Percentiles rank a stretch among this genome's conserved stretches.
phyloP scores from a whole-genome alignment of 345 rosid species.

The Moricandia arvensis region DNA sequence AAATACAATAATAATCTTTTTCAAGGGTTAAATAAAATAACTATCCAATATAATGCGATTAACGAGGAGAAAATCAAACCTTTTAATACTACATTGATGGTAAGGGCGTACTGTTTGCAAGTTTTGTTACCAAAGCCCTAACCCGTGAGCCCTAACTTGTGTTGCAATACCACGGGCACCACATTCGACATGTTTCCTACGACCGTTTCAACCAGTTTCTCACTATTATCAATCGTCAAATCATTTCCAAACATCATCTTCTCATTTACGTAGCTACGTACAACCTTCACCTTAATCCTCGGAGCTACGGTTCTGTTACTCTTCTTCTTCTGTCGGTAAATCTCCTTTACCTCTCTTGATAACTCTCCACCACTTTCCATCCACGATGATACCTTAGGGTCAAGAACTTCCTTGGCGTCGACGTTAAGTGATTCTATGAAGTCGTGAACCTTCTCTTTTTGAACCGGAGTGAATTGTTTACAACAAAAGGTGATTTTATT shows the following conservation, averaged over 20 bases:
- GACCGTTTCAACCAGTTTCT: constrained; percentile 30
- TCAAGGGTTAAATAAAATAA: too few relatives aligned
- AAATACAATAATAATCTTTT: too few relatives aligned
- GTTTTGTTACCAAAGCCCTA: constrained; percentile 45
- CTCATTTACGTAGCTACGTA: constrained; percentile 35
- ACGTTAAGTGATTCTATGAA: constrained; percentile 43
- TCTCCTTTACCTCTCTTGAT: constrained; percentile 21
- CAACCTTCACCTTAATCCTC: constrained; percentile 40
- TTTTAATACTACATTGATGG: not conserved
- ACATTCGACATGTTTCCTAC: constrained; percentile 32
- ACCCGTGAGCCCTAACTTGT: constrained; percentile 47
- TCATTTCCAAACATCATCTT: constrained; percentile 46
- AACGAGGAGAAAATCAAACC: constrained; percentile 1
- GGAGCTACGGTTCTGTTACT: not conserved
- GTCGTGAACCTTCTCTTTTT: constrained; percentile 34
- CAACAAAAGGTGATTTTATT: not conserved
- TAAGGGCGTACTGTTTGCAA: constrained; percentile 44
- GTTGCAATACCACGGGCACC: constrained; percentile 46
- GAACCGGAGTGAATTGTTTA: constrained; percentile 21
- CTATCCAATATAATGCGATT: not conserved
- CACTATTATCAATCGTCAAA: constrained; percentile 31
- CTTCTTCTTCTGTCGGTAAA: constrained; percentile 23
- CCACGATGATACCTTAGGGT: constrained; percentile 41
- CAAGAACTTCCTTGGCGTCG: constrained; percentile 14
- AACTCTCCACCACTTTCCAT: constrained; percentile 51